Conservation (phyloP, 78 protist genomes). For the Dictyostelium citrinum region DNA sequence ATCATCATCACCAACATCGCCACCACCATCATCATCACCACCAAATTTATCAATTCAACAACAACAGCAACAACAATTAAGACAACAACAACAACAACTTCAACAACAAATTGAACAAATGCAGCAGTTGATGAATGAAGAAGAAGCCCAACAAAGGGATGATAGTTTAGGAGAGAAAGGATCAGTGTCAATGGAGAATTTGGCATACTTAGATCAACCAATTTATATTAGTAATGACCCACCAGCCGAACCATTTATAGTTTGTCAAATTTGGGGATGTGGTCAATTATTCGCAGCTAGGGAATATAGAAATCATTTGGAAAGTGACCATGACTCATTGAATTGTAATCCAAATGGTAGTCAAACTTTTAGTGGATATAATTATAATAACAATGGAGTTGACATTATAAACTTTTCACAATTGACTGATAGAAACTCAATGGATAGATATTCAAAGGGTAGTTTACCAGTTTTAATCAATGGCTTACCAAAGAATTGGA, state of each 20-base stretch:
- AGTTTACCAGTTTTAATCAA: neutral
- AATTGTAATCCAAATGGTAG: neutral
- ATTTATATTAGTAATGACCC: neutral
- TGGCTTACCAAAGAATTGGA: slow-evolving; percentile 54
- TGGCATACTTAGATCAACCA: slow-evolving; percentile 3
- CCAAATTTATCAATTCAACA: neutral
- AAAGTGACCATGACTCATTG: neutral
- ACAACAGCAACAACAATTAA: neutral
- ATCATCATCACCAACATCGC: neutral
- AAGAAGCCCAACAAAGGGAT: neutral
- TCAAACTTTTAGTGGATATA: neutral
- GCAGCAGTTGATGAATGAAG: neutral
- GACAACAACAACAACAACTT: slow-evolving; percentile 8
- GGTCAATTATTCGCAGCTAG: neutral
- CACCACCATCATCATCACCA: neutral
- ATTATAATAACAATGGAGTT: slow-evolving; percentile 10
- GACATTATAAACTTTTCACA: neutral
- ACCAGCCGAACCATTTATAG: neutral
- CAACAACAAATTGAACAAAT: neutral
- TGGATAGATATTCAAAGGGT: slow-evolving; percentile 9
- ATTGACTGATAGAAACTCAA: neutral
- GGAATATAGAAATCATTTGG: neutral
- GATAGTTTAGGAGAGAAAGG: neutral
- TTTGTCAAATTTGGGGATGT: slow-evolving; percentile 11
- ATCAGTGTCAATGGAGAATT: neutral